Conservation (phyloP, 208 protist species). For the Leishmania tarentolae region DNA sequence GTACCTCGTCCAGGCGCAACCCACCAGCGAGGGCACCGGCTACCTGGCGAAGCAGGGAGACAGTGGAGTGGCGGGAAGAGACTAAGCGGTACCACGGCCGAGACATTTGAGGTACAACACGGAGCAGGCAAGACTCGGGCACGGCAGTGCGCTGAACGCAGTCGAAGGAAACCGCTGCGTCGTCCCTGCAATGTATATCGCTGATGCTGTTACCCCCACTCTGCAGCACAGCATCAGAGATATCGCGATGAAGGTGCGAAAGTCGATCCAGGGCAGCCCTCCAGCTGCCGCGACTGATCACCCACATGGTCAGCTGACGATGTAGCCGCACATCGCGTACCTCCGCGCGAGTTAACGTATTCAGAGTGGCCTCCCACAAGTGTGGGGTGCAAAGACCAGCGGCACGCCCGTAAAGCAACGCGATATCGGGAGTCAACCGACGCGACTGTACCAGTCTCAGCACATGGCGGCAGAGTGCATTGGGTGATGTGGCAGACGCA, state of each 20-base stretch:
- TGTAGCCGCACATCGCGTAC: constrained; percentile 1
- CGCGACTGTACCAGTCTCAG: constrained; percentile 28
- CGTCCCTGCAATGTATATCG: background rate
- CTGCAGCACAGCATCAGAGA: background rate
- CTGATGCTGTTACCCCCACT: background rate
- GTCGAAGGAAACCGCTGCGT: constrained; percentile 28
- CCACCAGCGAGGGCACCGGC: constrained; percentile 52
- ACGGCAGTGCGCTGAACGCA: constrained; percentile 36
- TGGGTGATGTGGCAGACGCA: background rate
- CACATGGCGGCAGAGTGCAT: background rate
- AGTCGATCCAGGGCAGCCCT: constrained; percentile 32
- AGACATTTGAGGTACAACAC: constrained; percentile 15
- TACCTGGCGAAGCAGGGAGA: constrained; percentile 31
- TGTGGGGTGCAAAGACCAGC: constrained; percentile 54
- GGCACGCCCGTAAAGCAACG: constrained; percentile 46
- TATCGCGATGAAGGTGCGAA: constrained; percentile 1
- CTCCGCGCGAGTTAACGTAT: constrained; percentile 12
- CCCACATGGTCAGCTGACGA: constrained; percentile 34
- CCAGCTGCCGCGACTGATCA: constrained; percentile 59
- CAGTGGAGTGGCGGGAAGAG: background rate
- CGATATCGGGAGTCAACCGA: constrained; percentile 47
- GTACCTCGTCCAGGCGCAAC: constrained; percentile 60
- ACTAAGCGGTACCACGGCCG: constrained; percentile 20
- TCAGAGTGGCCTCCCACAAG: constrained; percentile 46
- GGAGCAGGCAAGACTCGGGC: constrained; percentile 22